These are phyloP conservation scores for Fusarium nanum DNA, from an alignment of 2,329 filamentous ascomycete genomes.

Conservation along the genomic window DNA sequence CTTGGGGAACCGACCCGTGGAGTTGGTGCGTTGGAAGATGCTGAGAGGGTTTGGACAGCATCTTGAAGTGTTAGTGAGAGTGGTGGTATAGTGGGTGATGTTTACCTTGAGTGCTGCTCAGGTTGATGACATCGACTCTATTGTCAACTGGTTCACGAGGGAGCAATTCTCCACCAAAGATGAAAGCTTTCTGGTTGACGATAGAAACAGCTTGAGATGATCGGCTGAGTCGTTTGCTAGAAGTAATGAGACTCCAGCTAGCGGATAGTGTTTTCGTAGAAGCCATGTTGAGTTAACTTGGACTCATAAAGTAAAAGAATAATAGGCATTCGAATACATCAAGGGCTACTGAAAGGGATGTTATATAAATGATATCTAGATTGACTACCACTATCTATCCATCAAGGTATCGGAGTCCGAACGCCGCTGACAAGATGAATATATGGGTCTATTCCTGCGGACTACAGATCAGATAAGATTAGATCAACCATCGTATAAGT, in stretches of 20 bases:
- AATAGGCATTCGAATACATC: too few species aligned
- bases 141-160: slow-evolving; percentile 1
- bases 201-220: slow-evolving; percentile 4
- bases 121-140: neutral
- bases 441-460: neutral
- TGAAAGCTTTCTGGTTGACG: neutral
- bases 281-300: neutral
- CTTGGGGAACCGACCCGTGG: slow-evolving; percentile 2
- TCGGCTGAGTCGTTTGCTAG: neutral
- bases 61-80: neutral
- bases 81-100: neutral
- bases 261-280: neutral
- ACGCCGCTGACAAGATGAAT: neutral
- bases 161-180: slow-evolving; percentile 7
- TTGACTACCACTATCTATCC: neutral
- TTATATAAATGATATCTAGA: neutral
- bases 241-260: neutral
- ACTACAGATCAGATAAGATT: too few species aligned
- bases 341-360: too few species aligned
- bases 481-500: rapidly evolving
- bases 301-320: too few species aligned
- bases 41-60: neutral
- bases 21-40: neutral
- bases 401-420: neutral
- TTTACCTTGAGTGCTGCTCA: rapidly evolving